Evolutionary conservation across 169 alveolate species (phyloP).

Genomic region (Ichthyophthirius multifiliis): DNA sequence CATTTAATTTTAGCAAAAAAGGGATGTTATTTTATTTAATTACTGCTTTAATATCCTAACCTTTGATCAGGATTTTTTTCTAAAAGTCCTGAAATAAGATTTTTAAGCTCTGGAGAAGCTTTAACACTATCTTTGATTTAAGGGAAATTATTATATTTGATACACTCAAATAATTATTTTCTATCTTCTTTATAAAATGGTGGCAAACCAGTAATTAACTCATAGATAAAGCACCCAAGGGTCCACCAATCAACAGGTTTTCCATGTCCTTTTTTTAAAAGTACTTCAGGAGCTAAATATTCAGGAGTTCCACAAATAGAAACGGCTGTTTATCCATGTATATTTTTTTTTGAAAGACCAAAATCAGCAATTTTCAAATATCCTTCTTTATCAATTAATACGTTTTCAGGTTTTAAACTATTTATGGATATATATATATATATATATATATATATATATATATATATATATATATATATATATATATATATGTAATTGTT

Average conservation of each 20-base stretch:
- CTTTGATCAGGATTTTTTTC: slow-evolving; percentile 68
- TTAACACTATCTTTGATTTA: slow-evolving; percentile 31
- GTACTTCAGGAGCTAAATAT: slow-evolving; percentile 86
- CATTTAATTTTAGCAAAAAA: slow-evolving; percentile 27
- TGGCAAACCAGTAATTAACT: slow-evolving; percentile 78
- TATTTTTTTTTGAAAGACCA: slow-evolving; percentile 66
- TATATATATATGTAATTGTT: too few species aligned
- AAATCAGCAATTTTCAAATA: slow-evolving; percentile 57
- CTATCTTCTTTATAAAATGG: slow-evolving; percentile 60
- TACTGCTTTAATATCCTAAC: slow-evolving; percentile 58
- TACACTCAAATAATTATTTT: slow-evolving; percentile 53
- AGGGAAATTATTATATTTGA: slow-evolving; percentile 27
- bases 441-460: background rate
- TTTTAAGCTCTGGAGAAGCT: slow-evolving; percentile 41
- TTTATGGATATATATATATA: background rate
- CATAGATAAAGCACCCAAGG: slow-evolving; percentile 82
- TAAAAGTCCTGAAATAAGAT: slow-evolving; percentile 51
- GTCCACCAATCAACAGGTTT: slow-evolving; percentile 86
- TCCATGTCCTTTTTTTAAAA: slow-evolving; percentile 71
- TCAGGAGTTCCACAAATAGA: slow-evolving; percentile 88
- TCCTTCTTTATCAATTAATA: slow-evolving; percentile 51
- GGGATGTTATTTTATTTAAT: slow-evolving; percentile 46
- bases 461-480: background rate
- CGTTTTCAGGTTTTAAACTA: slow-evolving; percentile 60
- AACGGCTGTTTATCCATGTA: slow-evolving; percentile 54